These are phyloP conservation scores for Wickerhamomyces strasburgensis DNA, from an alignment of 805 yeast species.

Conservation along the genomic window DNA sequence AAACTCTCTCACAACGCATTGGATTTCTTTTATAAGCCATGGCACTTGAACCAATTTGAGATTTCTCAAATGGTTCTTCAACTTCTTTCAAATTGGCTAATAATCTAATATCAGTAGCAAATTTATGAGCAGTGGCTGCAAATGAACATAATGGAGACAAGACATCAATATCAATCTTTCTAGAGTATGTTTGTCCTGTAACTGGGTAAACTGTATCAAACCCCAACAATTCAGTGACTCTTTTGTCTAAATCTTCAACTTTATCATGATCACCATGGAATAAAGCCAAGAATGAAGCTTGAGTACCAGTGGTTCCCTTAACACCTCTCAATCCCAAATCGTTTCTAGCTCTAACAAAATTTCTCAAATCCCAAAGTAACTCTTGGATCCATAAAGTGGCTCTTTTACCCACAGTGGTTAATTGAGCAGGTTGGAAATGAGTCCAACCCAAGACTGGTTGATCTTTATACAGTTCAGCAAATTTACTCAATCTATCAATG, in stretches of 20 bases:
- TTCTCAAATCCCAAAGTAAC: constrained; percentile 94
- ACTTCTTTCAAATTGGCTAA: constrained; percentile 95
- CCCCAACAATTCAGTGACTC: constrained; percentile 89
- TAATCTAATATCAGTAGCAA: constrained; percentile 94
- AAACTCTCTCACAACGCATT: constrained; percentile 98
- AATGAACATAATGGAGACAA: constrained; percentile 88
- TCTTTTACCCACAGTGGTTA: constrained; percentile 97
- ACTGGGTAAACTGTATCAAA: constrained; percentile 95
- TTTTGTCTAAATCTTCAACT: constrained; percentile 87
- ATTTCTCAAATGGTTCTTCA: constrained; percentile 97
- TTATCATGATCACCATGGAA: constrained; percentile 97
- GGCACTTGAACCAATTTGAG: constrained; percentile 97
- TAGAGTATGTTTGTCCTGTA: constrained; percentile 98
- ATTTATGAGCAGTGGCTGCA: constrained; percentile 95
- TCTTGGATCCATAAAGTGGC: constrained; percentile 98
- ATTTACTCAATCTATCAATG: constrained; percentile 80
- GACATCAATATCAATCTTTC: constrained; percentile 95
- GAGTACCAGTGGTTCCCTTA: constrained; percentile 99
- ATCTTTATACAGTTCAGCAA: constrained; percentile 90
- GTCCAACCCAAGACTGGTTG: constrained; percentile 98
- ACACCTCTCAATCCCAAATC: constrained; percentile 97
- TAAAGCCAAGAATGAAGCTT: constrained; percentile 89
- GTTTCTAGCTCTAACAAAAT: constrained; percentile 91
- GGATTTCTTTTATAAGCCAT: constrained; percentile 99
- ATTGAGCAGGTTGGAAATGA: constrained; percentile 98